These are phyloP conservation scores for Fusarium abutilonis DNA, from an alignment of 2,329 filamentous ascomycete species.

Conservation along the genomic window DNA sequence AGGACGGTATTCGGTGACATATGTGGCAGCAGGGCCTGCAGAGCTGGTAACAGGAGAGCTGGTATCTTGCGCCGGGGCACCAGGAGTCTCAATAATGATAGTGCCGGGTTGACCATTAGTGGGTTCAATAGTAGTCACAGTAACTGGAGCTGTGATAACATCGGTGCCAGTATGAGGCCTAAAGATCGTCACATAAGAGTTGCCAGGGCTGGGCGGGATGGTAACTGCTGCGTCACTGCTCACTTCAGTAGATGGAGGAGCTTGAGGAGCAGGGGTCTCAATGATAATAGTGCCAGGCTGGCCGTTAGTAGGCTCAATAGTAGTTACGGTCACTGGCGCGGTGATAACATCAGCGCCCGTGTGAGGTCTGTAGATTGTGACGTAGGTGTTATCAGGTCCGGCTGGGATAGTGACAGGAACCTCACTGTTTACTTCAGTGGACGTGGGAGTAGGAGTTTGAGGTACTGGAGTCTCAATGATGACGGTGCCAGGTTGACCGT, in stretches of 20 bases:
- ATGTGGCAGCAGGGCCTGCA: conserved; percentile 2
- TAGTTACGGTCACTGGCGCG: neutral
- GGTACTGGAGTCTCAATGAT: conserved; percentile 23
- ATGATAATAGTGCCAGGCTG: conserved; percentile 13
- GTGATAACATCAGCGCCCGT: conserved; percentile 1
- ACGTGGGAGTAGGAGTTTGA: neutral
- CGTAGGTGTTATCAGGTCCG: neutral
- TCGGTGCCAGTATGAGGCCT: conserved; percentile 1
- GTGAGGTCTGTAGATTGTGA: conserved; percentile 7
- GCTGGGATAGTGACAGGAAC: conserved; percentile 9
- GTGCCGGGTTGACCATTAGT: conserved; percentile 3
- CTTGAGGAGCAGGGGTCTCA: conserved; percentile 6
- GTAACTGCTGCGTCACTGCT: conserved; percentile 5
- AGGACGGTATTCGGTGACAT: conserved; percentile 24
- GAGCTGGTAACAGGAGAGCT: neutral
- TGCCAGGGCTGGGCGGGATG: neutral
- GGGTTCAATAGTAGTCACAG: conserved; percentile 1
- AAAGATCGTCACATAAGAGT: conserved; percentile 7
- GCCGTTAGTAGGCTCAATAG: neutral
- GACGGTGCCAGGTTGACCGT: conserved; percentile 24
- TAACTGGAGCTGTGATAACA: conserved; percentile 2
- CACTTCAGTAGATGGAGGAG: neutral
- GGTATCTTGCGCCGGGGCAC: neutral
- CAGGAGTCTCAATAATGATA: conserved; percentile 12
- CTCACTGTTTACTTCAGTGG: neutral